phyloP scores from a whole-genome alignment of 1,284 basidiomycete genomes.

The Rhodofomes roseus region DNA sequence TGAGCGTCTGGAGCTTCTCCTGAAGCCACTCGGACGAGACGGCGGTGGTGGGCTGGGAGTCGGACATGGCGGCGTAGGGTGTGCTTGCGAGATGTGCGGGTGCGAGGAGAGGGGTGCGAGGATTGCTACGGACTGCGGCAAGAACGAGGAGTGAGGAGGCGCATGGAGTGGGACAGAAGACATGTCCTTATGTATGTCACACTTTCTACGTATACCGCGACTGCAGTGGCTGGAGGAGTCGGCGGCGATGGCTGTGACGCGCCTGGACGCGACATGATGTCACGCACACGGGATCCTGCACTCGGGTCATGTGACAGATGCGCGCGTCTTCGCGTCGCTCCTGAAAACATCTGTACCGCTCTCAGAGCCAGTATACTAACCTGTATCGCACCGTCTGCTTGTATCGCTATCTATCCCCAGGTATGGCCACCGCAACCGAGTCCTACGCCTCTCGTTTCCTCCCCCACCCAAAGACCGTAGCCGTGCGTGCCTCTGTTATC shows the following conservation, averaged over 20 bases:
- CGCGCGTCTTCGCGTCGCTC: neutral
- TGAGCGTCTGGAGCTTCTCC: slow-evolving; percentile 22
- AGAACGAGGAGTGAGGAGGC: neutral
- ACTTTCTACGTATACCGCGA: neutral
- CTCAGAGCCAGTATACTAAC: neutral
- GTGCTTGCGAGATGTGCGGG: neutral
- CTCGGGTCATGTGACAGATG: too few relatives aligned
- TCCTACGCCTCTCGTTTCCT: slow-evolving; percentile 45
- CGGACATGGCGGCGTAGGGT: slow-evolving; percentile 8
- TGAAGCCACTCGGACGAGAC: slow-evolving; percentile 24
- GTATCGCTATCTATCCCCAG: neutral
- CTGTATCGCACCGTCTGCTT: neutral
- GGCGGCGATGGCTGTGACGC: too few relatives aligned
- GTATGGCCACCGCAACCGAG: slow-evolving; percentile 13
- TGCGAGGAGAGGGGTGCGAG: slow-evolving; percentile 8
- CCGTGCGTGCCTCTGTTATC: slow-evolving; percentile 40
- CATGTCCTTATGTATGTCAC: slow-evolving; percentile 7
- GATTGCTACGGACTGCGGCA: neutral
- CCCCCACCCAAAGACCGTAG: slow-evolving; percentile 62
- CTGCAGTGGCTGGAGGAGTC: too few relatives aligned
- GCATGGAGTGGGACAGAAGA: neutral
- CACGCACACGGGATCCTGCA: too few relatives aligned
- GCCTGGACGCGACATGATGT: too few relatives aligned
- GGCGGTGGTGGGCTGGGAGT: slow-evolving; percentile 3
- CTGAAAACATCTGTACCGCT: neutral